Conservation (phyloP, 2,329 filamentous ascomycete genomes). For the Leptographium galeiforme region DNA sequence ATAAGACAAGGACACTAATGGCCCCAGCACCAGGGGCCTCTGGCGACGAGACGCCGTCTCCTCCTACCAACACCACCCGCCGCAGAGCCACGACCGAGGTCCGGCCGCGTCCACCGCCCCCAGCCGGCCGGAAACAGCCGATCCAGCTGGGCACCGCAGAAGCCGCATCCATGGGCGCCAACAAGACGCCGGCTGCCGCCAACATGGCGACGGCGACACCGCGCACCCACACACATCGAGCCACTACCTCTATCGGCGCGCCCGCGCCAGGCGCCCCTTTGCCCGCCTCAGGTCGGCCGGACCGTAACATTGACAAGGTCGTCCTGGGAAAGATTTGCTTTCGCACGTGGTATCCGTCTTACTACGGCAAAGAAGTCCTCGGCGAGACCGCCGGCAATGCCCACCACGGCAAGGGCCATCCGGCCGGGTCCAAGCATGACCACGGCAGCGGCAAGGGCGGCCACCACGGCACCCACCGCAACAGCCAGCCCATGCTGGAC, state of each 20-base stretch:
- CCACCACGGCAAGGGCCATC: conserved; percentile 4
- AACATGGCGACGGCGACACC: background rate
- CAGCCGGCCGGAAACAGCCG: background rate
- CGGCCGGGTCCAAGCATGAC: background rate
- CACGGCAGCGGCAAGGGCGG: conserved; percentile 5
- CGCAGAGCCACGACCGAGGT: background rate
- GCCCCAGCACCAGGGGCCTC: background rate
- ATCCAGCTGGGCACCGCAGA: background rate
- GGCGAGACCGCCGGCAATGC: conserved; percentile 29
- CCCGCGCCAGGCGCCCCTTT: conserved; percentile 12
- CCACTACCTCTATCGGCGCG: background rate
- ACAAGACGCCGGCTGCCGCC: background rate
- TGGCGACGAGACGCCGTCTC: background rate
- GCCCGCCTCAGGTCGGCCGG: conserved; percentile 26
- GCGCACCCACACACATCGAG: background rate
- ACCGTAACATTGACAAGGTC: conserved; percentile 76
- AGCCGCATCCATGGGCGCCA: background rate
- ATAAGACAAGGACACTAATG: background rate
- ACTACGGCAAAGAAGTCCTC: conserved; percentile 63
- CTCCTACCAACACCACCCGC: background rate
- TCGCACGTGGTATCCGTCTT: conserved; percentile 84
- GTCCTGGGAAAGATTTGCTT: conserved; percentile 75
- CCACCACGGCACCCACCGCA: conserved; percentile 15
- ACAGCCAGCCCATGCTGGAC: conserved; percentile 37
- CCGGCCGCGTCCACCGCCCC: background rate